Base-by-base conservation (phyloP, 352 stramenopile species). In the Globisporangium perplexum region DNA sequence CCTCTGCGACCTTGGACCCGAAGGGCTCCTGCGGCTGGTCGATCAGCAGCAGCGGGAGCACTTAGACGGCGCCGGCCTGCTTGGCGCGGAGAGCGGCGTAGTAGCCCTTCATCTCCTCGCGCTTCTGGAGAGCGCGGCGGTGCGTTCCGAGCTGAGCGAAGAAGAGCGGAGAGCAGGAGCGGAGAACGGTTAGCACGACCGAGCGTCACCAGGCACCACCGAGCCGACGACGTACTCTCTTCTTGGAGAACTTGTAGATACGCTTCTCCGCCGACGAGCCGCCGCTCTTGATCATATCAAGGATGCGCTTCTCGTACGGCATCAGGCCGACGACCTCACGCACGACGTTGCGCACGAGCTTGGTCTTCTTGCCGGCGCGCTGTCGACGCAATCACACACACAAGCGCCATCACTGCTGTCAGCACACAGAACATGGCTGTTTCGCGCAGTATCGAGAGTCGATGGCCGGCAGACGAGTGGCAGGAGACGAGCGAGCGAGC, bases 281-380 rank as follows among this genome's bases (percentile, higher is more conserved):
- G 63, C 94, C 93, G 60, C 91, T 97, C 93, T 99, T 99, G 90
- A 99, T 98, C 94, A 99, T 98, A 92, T 99, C 97, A 63, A 99
- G 89, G 68, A 99, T 98, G 68, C 97, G 87, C 74, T 98, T 98
- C 81, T 99, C 97, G 77, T 99, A 99, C 44, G 97, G 97, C 77
- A 98, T 96, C 43, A 99, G 75, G 60, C 97, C 97, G 36, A 96
- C 95, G 59, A 99, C 97, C 74, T 99, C 97, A 68, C 95, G 91
- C 53, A 98, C 87, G 69, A 99, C 95, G 69, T 96, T 79, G 67
- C 96, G 85, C 55, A 98, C 93, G 55, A 99, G 71, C 59, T 86
- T 86, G 53, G 94, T 98, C 77, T 97, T 96, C 86, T 99, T 99
- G 71, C 83, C 83, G 55, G 77, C 72, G 63, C 79, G 83, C 83